These are phyloP conservation scores for Euclidium syriacum DNA, from an alignment of 345 rosid species.

Conservation along the genomic window DNA sequence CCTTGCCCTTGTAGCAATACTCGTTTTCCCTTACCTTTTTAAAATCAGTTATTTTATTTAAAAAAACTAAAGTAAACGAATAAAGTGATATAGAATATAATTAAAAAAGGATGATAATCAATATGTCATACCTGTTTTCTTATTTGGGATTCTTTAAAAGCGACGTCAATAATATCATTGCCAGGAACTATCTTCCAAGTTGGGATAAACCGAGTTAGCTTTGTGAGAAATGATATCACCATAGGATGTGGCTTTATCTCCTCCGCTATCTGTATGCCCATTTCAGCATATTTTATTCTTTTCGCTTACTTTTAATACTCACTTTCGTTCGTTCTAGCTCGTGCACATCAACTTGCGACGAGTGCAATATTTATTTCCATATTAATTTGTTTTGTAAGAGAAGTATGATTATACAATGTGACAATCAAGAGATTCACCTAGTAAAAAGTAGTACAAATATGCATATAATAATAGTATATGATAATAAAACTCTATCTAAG, in stretches of 20 bases:
- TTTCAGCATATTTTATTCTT: too few relatives aligned
- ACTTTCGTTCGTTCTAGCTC: too few relatives aligned
- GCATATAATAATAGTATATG: too few relatives aligned
- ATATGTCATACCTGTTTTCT: slow-evolving; percentile 42
- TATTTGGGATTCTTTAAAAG: slow-evolving; percentile 53
- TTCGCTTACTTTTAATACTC: too few relatives aligned
- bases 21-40: slow-evolving; percentile 21
- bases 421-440: too few relatives aligned
- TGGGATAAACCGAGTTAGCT: slow-evolving; percentile 46
- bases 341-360: too few relatives aligned
- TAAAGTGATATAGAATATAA: background rate
- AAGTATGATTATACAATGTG: too few relatives aligned
- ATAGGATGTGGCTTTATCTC: slow-evolving; percentile 48
- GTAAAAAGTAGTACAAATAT: too few relatives aligned
- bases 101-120: background rate
- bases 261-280: slow-evolving; percentile 55
- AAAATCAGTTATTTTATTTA: background rate
- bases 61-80: background rate
- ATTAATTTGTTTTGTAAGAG: too few relatives aligned
- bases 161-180: slow-evolving; percentile 55
- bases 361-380: too few relatives aligned
- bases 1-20: slow-evolving; percentile 26
- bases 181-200: slow-evolving; percentile 57
- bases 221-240: slow-evolving; percentile 38
- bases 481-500: too few relatives aligned